Base-by-base conservation (phyloP, 768 basidiomycete species). In the Termitomyces heimii region DNA sequence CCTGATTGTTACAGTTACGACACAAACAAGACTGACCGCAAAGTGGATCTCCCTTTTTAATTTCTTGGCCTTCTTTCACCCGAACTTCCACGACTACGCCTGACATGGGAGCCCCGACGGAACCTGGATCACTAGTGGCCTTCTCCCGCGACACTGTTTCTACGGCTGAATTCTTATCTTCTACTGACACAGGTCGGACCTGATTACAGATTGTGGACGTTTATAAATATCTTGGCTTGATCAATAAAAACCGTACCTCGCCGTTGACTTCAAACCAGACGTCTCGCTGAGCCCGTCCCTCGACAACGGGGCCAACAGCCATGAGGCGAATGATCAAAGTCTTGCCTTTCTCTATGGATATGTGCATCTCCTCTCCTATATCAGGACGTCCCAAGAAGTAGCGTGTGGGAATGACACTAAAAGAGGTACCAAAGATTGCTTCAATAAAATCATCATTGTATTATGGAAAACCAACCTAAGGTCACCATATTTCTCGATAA, bases 221-320 rank as follows among this genome's bases (percentile, higher is more conserved):
- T 56, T 53, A 62, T 43, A 61, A 16, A 56, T 35, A 45, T 26
- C 40, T 43, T 22, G 28, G 34, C 60, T 59, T 40, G 44, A 5
- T 49, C 53, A 53, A 51, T 51, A 50, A 26, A n/a, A 7, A 42
- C 5, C 75, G 67, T 67, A 90, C 91, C 80, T 96, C 93, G 73
- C 94, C 94, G 65, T 96, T 96, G 58, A 96, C 90, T 78, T 98
- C 96, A 69, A 98, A 96, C 91, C 96, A 97, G 58, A 96, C 93
- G 70, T 98, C 95, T 65, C 96, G 86, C 66, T 92, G 90, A 24
- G 95, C 93, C 64, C 85, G 89, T 37, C 89, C 89, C 70, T 94
- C 87, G 53, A 96, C 88, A 54, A 98, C 89, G 57, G 94, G 91
- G 20, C 96, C 94, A 49, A 95, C 82, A 29, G 97, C 97, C 83